Conservation (phyloP, 805 yeast species). For the Saturnispora hagleri region DNA sequence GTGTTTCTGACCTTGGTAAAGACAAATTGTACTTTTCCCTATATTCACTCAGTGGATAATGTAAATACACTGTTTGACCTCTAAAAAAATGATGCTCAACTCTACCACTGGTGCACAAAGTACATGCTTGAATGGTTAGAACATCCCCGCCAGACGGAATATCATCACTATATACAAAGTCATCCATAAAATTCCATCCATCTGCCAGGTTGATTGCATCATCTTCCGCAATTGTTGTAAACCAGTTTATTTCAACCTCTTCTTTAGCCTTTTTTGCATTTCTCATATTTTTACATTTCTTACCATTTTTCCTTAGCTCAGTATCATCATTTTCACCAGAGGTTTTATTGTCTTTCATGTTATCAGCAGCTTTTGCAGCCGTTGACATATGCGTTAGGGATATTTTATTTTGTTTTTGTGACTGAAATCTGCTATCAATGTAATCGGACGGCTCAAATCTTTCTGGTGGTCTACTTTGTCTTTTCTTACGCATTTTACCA, state of each 20-base stretch:
- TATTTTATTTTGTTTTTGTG: background rate
- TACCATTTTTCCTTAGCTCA: background rate
- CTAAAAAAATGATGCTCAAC: slow-evolving; percentile 22
- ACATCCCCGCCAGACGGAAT: slow-evolving; percentile 9
- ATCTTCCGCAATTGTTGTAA: slow-evolving; percentile 15
- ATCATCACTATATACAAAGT: slow-evolving; percentile 11
- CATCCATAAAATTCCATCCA: slow-evolving; percentile 17
- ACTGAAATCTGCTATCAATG: slow-evolving; percentile 2
- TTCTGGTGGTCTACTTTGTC: slow-evolving; percentile 18
- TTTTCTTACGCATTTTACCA: slow-evolving; percentile 12
- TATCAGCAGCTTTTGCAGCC: background rate
- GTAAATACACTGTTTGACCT: slow-evolving; percentile 21
- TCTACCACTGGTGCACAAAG: slow-evolving; percentile 6
- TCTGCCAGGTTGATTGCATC: slow-evolving; percentile 4
- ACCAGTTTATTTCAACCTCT: slow-evolving; percentile 16
- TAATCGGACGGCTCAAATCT: slow-evolving; percentile 16
- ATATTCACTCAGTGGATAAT: slow-evolving; percentile 37
- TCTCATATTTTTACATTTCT: background rate
- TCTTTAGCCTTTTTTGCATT: background rate
- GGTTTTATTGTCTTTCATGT: background rate
- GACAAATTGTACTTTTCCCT: slow-evolving; percentile 42
- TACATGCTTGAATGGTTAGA: slow-evolving; percentile 2
- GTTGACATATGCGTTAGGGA: background rate
- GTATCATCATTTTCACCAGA: slow-evolving; percentile 2
- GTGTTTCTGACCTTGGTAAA: slow-evolving; percentile 43